Evolutionary conservation across 129 eudicot genomes (phyloP).

Genomic region (sunflower (Helianthus annuus)): DNA sequence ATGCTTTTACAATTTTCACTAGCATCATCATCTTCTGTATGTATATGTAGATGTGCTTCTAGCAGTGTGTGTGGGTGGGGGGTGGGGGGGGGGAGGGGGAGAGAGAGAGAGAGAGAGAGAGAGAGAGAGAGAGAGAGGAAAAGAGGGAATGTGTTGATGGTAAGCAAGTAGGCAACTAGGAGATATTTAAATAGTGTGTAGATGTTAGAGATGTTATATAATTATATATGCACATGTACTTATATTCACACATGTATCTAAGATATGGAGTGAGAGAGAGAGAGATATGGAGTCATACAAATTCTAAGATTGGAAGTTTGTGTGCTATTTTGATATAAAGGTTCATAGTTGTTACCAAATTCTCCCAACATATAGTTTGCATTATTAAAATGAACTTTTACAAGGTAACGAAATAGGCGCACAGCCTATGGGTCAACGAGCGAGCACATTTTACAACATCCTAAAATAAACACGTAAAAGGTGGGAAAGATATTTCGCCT

Average conservation of each 20-base stretch:
- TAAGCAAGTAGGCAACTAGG: constrained; percentile 33
- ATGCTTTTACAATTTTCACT: constrained; percentile 38
- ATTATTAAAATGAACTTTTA: constrained; percentile 21
- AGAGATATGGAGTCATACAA: background rate
- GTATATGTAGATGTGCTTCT: constrained; percentile 1
- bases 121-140: background rate
- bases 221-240: constrained; percentile 2
- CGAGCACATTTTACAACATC: background rate
- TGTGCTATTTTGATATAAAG: background rate
- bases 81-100: constrained; percentile 1
- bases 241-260: background rate
- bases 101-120: too few relatives aligned
- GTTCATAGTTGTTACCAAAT: constrained; percentile 11
- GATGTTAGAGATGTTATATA: background rate
- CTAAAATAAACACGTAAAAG: constrained; percentile 5
- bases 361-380: constrained; percentile 18
- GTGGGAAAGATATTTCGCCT: background rate
- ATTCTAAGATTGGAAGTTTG: constrained; percentile 9
- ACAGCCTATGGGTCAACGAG: background rate
- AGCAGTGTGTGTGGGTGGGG: background rate
- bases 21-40: constrained; percentile 37
- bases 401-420: background rate
- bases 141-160: constrained; percentile 10
- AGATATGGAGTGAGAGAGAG: background rate
- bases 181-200: constrained; percentile 24